Evolutionary conservation across 345 rosid genomes (phyloP).

Genomic region (Hypericum androsaemum): DNA sequence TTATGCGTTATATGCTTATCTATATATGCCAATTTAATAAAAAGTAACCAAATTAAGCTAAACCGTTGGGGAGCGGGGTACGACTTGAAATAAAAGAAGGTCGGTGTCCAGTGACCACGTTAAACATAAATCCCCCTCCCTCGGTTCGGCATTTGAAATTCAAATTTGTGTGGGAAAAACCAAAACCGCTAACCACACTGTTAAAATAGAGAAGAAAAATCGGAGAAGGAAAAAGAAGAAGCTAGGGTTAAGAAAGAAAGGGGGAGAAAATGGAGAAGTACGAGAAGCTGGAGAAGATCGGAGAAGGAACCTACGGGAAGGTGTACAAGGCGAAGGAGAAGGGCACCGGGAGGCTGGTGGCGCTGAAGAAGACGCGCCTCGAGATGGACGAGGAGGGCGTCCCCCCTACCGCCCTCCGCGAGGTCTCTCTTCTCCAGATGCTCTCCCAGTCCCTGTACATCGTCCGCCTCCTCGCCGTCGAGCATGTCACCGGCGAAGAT

Average conservation of each 20-base stretch:
- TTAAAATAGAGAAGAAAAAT: neutral
- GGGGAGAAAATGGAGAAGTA: conserved; percentile 62
- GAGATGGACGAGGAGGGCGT: conserved; percentile 98
- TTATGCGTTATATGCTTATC: no score
- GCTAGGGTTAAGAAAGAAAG: conserved; percentile 15
- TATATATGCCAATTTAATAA: no score
- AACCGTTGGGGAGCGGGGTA: no score
- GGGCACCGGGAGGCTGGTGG: conserved; percentile 64
- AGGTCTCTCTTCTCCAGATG: conserved; percentile 88
- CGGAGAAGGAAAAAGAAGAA: neutral
- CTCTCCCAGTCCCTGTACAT: conserved; percentile 78
- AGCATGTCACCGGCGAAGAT: conserved; percentile 47
- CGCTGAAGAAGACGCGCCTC: conserved; percentile 80
- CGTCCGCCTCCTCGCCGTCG: conserved; percentile 86
- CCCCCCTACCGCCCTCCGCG: conserved; percentile 94
- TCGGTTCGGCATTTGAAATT: neutral
- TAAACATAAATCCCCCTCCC: no score
- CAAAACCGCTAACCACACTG: conserved; percentile 1
- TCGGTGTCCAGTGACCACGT: no score
- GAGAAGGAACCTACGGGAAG: conserved; percentile 93
- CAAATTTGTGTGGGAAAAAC: neutral
- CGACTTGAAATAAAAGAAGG: no score
- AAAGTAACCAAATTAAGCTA: no score
- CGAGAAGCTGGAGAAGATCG: conserved; percentile 94
- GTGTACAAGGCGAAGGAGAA: conserved; percentile 91